Percentiles rank a stretch among this genome's conserved stretches.
Evolutionary conservation across 139 green algal genomes (phyloP).

Genomic region (Auxenochlorella pyrenoidosa): DNA sequence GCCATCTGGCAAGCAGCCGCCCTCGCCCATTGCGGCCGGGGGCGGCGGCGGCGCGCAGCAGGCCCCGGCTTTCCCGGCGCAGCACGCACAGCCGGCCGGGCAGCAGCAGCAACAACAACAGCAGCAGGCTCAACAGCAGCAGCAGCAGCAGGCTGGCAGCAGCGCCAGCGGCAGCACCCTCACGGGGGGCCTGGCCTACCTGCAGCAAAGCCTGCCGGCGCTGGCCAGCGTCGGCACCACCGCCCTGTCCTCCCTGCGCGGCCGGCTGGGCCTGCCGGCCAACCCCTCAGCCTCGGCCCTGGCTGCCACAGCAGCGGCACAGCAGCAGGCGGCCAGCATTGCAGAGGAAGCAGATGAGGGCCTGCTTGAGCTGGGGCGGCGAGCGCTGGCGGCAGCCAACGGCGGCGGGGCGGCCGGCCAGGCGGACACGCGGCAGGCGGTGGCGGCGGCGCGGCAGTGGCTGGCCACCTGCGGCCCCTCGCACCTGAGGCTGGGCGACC

Average conservation of each 20-base stretch:
- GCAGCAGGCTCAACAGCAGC: neutral
- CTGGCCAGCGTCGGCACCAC: neutral
- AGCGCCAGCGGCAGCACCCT: neutral
- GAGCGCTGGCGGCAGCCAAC: neutral
- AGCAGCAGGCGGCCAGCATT: constrained; percentile 8
- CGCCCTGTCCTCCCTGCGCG: constrained; percentile 26
- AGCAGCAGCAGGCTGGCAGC: neutral
- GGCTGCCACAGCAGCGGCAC: neutral
- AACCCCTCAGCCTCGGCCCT: neutral
- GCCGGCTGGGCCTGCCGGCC: constrained; percentile 33
- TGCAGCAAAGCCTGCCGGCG: constrained; percentile 1
- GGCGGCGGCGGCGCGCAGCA: neutral
- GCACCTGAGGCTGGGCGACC: constrained; percentile 23
- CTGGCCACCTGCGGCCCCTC: constrained; percentile 10
- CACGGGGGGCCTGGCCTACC: constrained; percentile 13
- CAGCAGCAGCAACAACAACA: neutral
- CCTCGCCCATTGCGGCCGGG: neutral
- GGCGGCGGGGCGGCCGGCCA: neutral
- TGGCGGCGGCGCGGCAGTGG: constrained; percentile 22
- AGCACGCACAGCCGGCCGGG: neutral
- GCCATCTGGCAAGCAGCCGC: neutral
- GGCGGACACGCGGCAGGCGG: neutral
- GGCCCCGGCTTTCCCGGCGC: neutral
- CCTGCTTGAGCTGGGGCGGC: constrained; percentile 33
- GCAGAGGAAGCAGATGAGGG: constrained; percentile 14